phyloP scores from a whole-genome alignment of 371 early-diverging fungal species.

The Mucor mucedo region DNA sequence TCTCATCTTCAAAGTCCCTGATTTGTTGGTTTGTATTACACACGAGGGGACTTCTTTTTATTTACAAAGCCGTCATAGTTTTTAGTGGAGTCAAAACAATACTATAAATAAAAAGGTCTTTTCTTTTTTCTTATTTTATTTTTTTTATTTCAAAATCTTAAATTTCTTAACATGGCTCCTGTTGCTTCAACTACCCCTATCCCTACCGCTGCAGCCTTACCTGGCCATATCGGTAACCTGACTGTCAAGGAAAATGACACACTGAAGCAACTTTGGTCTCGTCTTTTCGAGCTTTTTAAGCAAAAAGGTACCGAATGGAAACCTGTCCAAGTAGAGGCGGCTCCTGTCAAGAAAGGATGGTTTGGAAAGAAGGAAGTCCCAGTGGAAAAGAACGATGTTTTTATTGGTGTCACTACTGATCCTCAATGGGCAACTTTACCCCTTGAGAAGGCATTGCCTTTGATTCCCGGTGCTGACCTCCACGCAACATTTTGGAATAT shows the following conservation, averaged over 20 bases:
- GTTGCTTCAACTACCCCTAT: constrained; percentile 7
- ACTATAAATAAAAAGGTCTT: constrained; percentile 1
- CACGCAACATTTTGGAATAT: constrained; percentile 59
- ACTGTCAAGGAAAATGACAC: constrained; percentile 53
- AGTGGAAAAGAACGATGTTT: constrained; percentile 48
- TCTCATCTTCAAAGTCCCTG: constrained; percentile 24
- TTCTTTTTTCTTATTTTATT: constrained; percentile 17
- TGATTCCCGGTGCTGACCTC: constrained; percentile 42
- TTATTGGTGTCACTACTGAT: constrained; percentile 54
- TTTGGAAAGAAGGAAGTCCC: constrained; percentile 42
- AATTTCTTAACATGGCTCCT: constrained; percentile 22
- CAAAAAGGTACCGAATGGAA: constrained; percentile 39
- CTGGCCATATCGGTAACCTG: constrained; percentile 54
- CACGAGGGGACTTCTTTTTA: constrained; percentile 25
- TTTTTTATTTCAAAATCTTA: not conserved
- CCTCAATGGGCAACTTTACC: constrained; percentile 43
- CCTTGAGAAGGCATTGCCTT: constrained; percentile 46
- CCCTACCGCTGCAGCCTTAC: constrained; percentile 10
- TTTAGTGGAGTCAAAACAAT: not conserved
- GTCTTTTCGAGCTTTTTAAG: constrained; percentile 55
- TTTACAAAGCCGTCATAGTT: constrained; percentile 1
- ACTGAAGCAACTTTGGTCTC: constrained; percentile 62
- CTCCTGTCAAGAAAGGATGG: constrained; percentile 34
- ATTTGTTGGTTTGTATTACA: constrained; percentile 26
- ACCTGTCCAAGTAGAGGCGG: constrained; percentile 15